Evolutionary conservation across 2,329 filamentous ascomycete genomes (phyloP), one percentile per base, ranked within the genome.

Genomic region (Davidsoniella neocaledoniae): DNA sequence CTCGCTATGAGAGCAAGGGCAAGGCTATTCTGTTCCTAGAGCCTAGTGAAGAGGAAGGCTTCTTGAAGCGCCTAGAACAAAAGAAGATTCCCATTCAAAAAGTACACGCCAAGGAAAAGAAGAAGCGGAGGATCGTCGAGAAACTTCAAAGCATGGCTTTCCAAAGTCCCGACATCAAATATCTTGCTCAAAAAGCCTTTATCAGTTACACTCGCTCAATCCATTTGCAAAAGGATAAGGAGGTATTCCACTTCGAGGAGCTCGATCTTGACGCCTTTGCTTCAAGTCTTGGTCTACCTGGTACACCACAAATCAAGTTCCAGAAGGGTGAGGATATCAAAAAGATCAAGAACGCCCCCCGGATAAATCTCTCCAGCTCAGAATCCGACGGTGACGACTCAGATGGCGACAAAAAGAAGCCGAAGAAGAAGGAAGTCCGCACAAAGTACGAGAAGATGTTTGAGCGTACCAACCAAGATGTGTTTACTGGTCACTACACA

Each of bases 401-500:
- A 2, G 70, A 70, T 8, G 69, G 68, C 17, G 65, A 63, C 10
- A 42, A 53, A 36, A 68, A 69, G 56, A 66, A 69, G 54, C 78
- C 76, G 62, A 78, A 80, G 65, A 81, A 84, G 66, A 70, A 73
- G 9, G 76, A 79, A 57, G 85, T 94, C 16, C 77, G 87, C 54
- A 98, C 93, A 29, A 96, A 94, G 64, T 93, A 94, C 62, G 87
- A 98, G 64, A 82, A 86, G 57, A 96, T 98, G 91, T 95, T 96
- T 64, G 90, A 95, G 68, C 76, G 91, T 54, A 84, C 83, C 58
- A 98, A 98, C 65, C 90, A 96, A 65, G 88, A 95, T 61, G 84
- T 98, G 29, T 67, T 98, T 55, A 88, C 90, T n/a, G 79, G 82
- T 50, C 91, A 98, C 66, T 96, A 95, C 69, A 77, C 79, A 53